Conservation (phyloP, 2,329 filamentous ascomycete genomes). For the Teratosphaeria pseudoeucalypti region DNA sequence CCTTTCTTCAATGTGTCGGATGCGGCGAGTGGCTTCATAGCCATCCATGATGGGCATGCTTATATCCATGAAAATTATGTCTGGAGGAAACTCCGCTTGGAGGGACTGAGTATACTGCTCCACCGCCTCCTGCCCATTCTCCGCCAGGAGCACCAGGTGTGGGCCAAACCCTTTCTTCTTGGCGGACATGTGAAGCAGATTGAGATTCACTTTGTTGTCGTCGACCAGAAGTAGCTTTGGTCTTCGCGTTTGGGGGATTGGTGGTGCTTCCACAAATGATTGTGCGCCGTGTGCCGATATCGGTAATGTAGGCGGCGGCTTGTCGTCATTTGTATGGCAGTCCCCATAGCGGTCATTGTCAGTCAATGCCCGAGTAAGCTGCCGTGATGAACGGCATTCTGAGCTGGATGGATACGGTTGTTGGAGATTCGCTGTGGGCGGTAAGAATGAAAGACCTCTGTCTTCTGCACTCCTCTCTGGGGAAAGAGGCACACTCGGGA, state of each 20-base stretch:
- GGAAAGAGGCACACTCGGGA: not conserved
- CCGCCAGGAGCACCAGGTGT: conserved; percentile 23
- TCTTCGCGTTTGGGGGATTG: not conserved
- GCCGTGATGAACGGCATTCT: not conserved
- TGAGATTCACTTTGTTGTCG: conserved; percentile 20
- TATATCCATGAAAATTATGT: conserved; percentile 40
- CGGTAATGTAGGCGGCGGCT: not conserved
- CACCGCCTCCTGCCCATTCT: conserved; percentile 40
- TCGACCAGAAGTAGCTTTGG: conserved; percentile 15
- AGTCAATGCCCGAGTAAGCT: not conserved
- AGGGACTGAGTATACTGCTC: conserved; percentile 27
- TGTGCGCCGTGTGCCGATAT: not conserved
- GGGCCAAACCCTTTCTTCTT: conserved; percentile 18
- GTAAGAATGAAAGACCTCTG: not conserved
- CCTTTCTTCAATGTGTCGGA: conserved; percentile 10
- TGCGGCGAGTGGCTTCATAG: conserved; percentile 19
- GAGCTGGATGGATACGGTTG: not conserved
- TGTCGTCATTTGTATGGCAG: not conserved
- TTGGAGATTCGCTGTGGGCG: not conserved
- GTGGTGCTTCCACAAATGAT: not conserved
- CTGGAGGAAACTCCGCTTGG: conserved; percentile 20
- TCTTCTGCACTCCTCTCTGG: not conserved
- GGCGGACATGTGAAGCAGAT: conserved; percentile 25
- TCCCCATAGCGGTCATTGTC: not conserved
- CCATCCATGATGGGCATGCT: conserved; percentile 28